A percentile compares a stretch with the other conserved stretches of the same genome.
Evolutionary conservation across 805 yeast genomes (phyloP).

Genomic region (Monosporozyma aerobia): DNA sequence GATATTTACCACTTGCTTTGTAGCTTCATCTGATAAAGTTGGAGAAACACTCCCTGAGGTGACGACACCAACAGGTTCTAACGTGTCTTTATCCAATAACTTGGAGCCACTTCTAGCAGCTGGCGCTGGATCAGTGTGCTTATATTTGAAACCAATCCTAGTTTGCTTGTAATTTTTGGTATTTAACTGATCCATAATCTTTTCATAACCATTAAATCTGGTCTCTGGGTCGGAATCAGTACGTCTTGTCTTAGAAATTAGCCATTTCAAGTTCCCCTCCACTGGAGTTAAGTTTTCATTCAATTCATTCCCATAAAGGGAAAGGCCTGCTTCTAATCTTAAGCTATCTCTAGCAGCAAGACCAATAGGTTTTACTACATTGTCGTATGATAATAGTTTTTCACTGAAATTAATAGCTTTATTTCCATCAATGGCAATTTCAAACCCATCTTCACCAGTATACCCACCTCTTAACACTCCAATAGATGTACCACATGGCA

Average conservation of each 20-base stretch:
- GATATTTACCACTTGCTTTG: constrained; percentile 44
- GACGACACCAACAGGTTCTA: constrained; percentile 42
- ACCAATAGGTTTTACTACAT: constrained; percentile 74
- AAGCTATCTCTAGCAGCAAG: constrained; percentile 97
- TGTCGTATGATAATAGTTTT: constrained; percentile 44
- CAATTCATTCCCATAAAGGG: constrained; percentile 90
- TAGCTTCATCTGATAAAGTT: constrained; percentile 42
- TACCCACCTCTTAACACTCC: constrained; percentile 94
- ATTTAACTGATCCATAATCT: constrained; percentile 59
- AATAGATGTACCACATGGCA: constrained; percentile 34
- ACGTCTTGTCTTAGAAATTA: constrained; percentile 75
- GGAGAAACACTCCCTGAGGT: constrained; percentile 62
- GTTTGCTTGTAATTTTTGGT: constrained; percentile 49
- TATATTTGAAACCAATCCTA: constrained; percentile 62
- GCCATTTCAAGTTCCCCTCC: constrained; percentile 85
- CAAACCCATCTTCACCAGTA: constrained; percentile 98
- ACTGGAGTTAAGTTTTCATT: constrained; percentile 74
- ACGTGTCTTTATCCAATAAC: constrained; percentile 48
- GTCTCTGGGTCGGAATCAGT: constrained; percentile 24
- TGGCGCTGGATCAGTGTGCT: constrained; percentile 85
- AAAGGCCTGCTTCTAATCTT: constrained; percentile 96
- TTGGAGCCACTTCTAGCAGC: constrained; percentile 80
- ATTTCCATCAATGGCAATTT: constrained; percentile 63
- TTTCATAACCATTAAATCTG: constrained; percentile 67
- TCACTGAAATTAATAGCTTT: constrained; percentile 54